Base-by-base conservation (phyloP, 2,329 filamentous ascomycete genomes). In the Trichoderma sp. region DNA sequence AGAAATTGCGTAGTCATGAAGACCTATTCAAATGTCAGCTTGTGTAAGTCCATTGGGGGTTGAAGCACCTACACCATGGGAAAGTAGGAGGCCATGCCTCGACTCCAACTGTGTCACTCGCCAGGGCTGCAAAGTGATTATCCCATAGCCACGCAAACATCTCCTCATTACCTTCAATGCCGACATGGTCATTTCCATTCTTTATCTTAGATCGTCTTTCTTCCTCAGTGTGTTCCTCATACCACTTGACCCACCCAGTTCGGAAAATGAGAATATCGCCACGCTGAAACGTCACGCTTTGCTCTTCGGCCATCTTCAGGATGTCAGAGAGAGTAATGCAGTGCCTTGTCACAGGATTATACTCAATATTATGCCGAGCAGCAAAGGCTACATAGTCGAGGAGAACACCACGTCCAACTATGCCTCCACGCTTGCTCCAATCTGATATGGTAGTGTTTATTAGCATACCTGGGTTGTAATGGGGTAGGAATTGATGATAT, bases 131-230 rank as follows among this genome's bases (percentile, higher is more conserved):
- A 74, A 90, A 89, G 15, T 64, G 71, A 6, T 85, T 82, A 69
- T 89, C 84, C 87, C 88, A 90, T 21, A 90, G 80, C 88, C 88
- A 90, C 47, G 83, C 81, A 15, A 88, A 81, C 7, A 84, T 84
- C 6, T 82, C 82, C 18, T 84, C 80, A 3, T 83, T 84, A 0
- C 84, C 84, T 64, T 87, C 82, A 2, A 88, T 80, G 1, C 87
- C 87, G 70, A 79, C 1, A 81, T 79, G n/a, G 84, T 74, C 3
- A 75, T n/a, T 24, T 82, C 75, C 12, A 28, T 57, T 28, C 24
- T 26, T 57, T 18, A 57, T 26, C 24, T 57, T 57, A 24, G 53
- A n/a, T 28, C 26, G 53, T 30, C 26, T 18, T 26, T 57, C 24
- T 28, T 53, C n/a, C n/a, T 53, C 47, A 2, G 21, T 24, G 11